A percentile compares a stretch with the other conserved stretches of the same genome.
Evolutionary conservation across 1,284 basidiomycete species (phyloP).

Genomic region (Boletus smithii): DNA sequence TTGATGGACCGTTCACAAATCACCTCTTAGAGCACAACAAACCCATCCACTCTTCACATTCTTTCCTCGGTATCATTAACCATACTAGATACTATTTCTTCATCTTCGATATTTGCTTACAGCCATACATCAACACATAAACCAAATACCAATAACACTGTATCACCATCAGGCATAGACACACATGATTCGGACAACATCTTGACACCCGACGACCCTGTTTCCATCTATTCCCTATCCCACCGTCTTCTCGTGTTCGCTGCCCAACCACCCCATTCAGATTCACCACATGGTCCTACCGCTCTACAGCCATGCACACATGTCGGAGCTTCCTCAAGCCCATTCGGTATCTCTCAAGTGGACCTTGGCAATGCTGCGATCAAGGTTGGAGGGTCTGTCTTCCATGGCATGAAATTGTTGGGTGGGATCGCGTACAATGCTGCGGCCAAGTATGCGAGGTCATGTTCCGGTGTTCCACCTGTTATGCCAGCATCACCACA

Average conservation of each 20-base stretch:
- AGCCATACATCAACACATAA: constrained; percentile 31
- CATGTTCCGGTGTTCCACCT: constrained; percentile 17
- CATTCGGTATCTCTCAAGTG: constrained; percentile 37
- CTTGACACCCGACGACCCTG: constrained; percentile 24
- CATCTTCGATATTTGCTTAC: constrained; percentile 40
- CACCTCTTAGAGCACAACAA: constrained; percentile 49
- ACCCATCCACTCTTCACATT: constrained; percentile 55
- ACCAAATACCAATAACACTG: constrained; percentile 35
- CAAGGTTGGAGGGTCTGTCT: constrained; percentile 57
- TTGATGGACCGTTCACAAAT: constrained; percentile 1
- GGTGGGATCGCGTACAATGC: constrained; percentile 63
- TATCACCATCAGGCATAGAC: constrained; percentile 40
- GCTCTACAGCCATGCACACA: constrained; percentile 26
- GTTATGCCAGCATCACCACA: constrained; percentile 11
- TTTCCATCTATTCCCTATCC: constrained; percentile 58
- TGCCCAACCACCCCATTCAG: constrained; percentile 40
- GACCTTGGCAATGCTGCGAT: constrained; percentile 55
- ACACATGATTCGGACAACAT: constrained; percentile 19
- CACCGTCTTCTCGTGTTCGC: constrained; percentile 63
- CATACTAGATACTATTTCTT: constrained; percentile 49
- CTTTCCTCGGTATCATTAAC: constrained; percentile 53
- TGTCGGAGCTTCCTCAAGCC: constrained; percentile 20
- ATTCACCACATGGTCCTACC: constrained; percentile 18
- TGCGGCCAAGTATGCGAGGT: constrained; percentile 36
- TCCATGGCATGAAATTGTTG: constrained; percentile 61